Percentiles rank a stretch among this genome's conserved stretches.
Evolutionary conservation across 2,329 filamentous ascomycete genomes (phyloP).

Genomic region (Colletotrichum lini): DNA sequence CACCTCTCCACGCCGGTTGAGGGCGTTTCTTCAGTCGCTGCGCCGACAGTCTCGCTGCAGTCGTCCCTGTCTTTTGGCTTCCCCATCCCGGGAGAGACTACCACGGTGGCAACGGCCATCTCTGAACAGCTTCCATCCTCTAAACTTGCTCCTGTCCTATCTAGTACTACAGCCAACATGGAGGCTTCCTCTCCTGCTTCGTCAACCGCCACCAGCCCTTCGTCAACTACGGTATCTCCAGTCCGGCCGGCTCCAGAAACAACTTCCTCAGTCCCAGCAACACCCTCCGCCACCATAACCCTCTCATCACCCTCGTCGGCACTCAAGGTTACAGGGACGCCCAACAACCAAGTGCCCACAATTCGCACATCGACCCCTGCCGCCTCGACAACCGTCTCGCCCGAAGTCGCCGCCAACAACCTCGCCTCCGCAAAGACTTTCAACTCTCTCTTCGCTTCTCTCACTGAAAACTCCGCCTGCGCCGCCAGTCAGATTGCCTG

Average conservation of each 20-base stretch:
- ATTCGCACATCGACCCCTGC: constrained; percentile 53
- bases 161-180: constrained; percentile 7
- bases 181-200: constrained; percentile 5
- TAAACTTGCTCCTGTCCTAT: constrained; percentile 3
- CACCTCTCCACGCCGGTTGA: neutral
- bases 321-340: constrained; percentile 50
- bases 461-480: constrained; percentile 64
- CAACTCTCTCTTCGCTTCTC: constrained; percentile 62
- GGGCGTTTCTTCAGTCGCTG: neutral
- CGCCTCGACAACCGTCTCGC: constrained; percentile 57
- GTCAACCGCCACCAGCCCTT: neutral
- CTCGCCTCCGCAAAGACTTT: constrained; percentile 60
- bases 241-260: neutral
- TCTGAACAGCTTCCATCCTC: neutral
- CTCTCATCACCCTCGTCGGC: constrained; percentile 2
- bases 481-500: constrained; percentile 64
- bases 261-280: neutral
- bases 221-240: neutral
- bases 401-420: constrained; percentile 60
- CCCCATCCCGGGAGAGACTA: constrained; percentile 21
- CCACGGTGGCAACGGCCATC: neutral
- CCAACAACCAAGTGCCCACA: constrained; percentile 60
- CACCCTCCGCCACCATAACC: neutral
- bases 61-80: constrained; percentile 37
- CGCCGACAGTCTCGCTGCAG: constrained; percentile 8